A percentile compares a stretch with the other conserved stretches of the same genome.
Evolutionary conservation across 2,329 filamentous ascomycete genomes (phyloP).

Genomic region (Helminthosporium solani): DNA sequence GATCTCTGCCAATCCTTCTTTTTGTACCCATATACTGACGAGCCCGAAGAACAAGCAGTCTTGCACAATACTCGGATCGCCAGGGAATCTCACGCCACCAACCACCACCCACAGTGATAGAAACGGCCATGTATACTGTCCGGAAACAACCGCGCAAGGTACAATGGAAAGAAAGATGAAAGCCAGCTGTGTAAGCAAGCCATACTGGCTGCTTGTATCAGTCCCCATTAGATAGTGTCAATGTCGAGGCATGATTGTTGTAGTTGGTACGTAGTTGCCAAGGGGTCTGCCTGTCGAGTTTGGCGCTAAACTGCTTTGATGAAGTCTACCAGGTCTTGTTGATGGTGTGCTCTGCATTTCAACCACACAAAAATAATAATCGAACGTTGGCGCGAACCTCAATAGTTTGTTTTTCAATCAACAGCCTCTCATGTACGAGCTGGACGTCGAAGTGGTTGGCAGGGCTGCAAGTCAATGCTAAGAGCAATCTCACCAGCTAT

Average conservation of each 20-base stretch:
- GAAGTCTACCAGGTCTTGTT: background rate
- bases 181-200: slow-evolving; percentile 12
- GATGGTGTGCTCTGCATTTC: no score
- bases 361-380: no score
- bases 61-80: slow-evolving; percentile 20
- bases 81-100: slow-evolving; percentile 16
- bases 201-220: slow-evolving; percentile 9
- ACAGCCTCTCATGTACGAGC: no score
- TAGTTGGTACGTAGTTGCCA: slow-evolving; percentile 8
- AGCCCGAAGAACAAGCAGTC: slow-evolving; percentile 22
- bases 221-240: slow-evolving; percentile 15
- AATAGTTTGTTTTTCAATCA: no score
- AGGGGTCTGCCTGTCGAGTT: background rate
- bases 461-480: no score
- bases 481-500: no score
- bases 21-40: slow-evolving; percentile 10
- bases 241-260: slow-evolving; percentile 11
- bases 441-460: no score
- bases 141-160: slow-evolving; percentile 7
- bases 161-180: slow-evolving; percentile 2
- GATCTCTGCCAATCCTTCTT: slow-evolving; percentile 8
- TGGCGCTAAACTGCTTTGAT: background rate
- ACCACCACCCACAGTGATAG: slow-evolving; percentile 23
- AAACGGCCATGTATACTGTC: slow-evolving; percentile 16
- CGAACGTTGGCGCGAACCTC: no score